Conservation (phyloP, 2,329 filamentous ascomycete genomes). For the Fusarium tupiense region DNA sequence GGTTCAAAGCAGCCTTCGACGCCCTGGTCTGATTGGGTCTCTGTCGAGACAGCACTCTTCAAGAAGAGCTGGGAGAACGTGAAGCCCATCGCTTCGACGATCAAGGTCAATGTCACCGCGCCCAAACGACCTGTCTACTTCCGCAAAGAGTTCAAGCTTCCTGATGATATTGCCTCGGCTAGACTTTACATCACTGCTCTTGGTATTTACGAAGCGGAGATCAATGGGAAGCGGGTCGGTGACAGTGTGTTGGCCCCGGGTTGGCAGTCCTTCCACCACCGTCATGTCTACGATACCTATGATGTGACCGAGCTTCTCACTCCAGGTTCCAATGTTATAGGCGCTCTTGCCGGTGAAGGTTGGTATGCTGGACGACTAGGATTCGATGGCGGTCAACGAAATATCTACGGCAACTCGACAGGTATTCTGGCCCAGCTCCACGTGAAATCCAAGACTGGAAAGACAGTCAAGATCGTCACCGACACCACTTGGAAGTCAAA, state of each 20-base stretch:
- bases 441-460: slow-evolving; percentile 48
- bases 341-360: slow-evolving; percentile 57
- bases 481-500: slow-evolving; percentile 51
- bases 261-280: slow-evolving; percentile 61
- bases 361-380: slow-evolving; percentile 56
- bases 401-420: slow-evolving; percentile 51
- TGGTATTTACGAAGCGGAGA: slow-evolving; percentile 57
- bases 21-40: slow-evolving; percentile 44
- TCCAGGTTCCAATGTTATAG: slow-evolving; percentile 50
- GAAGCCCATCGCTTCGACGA: slow-evolving; percentile 44
- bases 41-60: slow-evolving; percentile 49
- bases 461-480: slow-evolving; percentile 42
- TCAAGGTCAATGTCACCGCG: slow-evolving; percentile 39
- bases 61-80: slow-evolving; percentile 45
- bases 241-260: slow-evolving; percentile 59
- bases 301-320: slow-evolving; percentile 58
- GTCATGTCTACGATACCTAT: slow-evolving; percentile 63
- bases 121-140: slow-evolving; percentile 48
- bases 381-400: slow-evolving; percentile 20
- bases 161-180: slow-evolving; percentile 44
- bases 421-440: slow-evolving; percentile 51
- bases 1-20: slow-evolving; percentile 21
- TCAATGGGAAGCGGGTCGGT: slow-evolving; percentile 52
- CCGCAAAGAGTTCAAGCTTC: slow-evolving; percentile 47
- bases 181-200: slow-evolving; percentile 58